Percentiles rank a stretch among this genome's conserved stretches.
phyloP scores from a whole-genome alignment of 1,284 basidiomycete genomes.

The Cryptococcus hybrid region DNA sequence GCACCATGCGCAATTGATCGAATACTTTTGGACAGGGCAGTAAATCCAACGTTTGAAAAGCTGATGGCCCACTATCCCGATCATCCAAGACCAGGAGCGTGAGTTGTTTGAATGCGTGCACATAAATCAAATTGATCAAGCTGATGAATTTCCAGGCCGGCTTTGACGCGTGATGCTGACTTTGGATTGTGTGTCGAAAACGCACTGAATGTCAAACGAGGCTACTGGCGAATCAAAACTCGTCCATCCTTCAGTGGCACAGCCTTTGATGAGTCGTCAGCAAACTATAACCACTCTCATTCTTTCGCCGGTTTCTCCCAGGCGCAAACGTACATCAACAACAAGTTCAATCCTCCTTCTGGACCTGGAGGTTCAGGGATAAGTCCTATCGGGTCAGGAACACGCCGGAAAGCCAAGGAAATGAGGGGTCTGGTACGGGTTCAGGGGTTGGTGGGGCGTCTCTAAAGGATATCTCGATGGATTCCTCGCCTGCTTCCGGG shows the following conservation, averaged over 20 bases:
- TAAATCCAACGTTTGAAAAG: slow-evolving; percentile 41
- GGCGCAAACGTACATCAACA: neutral
- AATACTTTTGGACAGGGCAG: slow-evolving; percentile 46
- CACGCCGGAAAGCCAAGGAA: neutral
- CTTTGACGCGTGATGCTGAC: slow-evolving; percentile 28
- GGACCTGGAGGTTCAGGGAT: no score
- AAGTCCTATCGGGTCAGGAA: no score
- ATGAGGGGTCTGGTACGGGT: neutral
- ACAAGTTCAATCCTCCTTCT: neutral
- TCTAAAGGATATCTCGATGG: neutral
- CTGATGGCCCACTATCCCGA: slow-evolving; percentile 43
- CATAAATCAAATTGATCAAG: neutral
- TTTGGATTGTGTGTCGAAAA: slow-evolving; percentile 39
- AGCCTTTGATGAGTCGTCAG: no score
- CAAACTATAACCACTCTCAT: neutral
- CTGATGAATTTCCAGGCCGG: slow-evolving; percentile 14
- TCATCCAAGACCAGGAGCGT: slow-evolving; percentile 41
- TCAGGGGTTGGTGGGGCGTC: neutral
- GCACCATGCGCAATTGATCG: slow-evolving; percentile 46
- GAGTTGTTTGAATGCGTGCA: slow-evolving; percentile 7
- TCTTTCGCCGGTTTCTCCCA: neutral
- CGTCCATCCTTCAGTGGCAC: neutral
- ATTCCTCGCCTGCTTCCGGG: neutral
- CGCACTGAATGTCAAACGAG: slow-evolving; percentile 46
- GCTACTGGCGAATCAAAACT: slow-evolving; percentile 30